Base-by-base conservation (phyloP, 768 basidiomycete species). In the Mycena alexandri region DNA sequence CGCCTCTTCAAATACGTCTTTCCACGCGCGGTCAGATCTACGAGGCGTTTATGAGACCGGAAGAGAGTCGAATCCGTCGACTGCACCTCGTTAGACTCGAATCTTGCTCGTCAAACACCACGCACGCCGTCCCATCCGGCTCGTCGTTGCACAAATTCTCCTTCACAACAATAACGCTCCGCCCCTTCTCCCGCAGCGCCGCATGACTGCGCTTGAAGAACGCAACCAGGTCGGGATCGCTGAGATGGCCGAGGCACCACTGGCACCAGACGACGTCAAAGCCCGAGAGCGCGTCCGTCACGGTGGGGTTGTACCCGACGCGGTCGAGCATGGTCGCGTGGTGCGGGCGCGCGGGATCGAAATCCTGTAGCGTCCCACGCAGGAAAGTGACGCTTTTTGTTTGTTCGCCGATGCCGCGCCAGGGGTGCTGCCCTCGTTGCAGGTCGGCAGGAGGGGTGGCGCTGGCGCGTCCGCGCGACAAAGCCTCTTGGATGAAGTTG, bases 231-330 rank as follows among this genome's bases (percentile, higher is more conserved):
- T 97, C 93, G 10, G 76, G 74, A 75, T 96, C 90, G 61, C 83
- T 87, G 64, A 98, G 84, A 81, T 96, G 93, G 2, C 94, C 93
- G 17, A 98, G 85, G 81, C 96, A 97, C 97, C 97, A 99, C 77
- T 99, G 97, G 73, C 94, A 94, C 96, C 94, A 96, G 63, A 97
- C 86, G 59, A 96, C 87, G 78, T 99, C 97, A 79, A 95, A 98
- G 1, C 87, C 87, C 48, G 83, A 79, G n/a, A 81, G 75, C 38
- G 87, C 86, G 56, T 86, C 88, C 38, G 81, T 79, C 43, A 75
- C 74, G 29, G 81, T 81, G 25, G 79, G 78, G n/a, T 79, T 79
- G 75, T 86, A 88, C 4, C 94, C 94, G 8, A 95, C 81, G 16
- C 92, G 88, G 55, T 89, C 92, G 29, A 92, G 76, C 65, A 87